A percentile compares a stretch with the other conserved stretches of the same genome.
Conservation (phyloP, 2,329 filamentous ascomycete genomes). For the Fusarium scirpi region DNA sequence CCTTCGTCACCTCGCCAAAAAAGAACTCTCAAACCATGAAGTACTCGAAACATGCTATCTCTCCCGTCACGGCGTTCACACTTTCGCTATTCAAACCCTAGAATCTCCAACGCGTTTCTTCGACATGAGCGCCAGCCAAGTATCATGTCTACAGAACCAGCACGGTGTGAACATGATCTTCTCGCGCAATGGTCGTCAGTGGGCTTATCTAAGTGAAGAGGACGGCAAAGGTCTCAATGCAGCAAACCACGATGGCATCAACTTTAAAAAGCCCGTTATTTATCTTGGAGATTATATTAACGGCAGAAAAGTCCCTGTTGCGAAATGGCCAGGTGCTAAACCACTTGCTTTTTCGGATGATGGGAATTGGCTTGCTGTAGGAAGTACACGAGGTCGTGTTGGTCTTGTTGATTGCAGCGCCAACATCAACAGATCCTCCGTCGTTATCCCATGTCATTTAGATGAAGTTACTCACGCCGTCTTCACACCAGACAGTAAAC, state of each 20-base stretch:
- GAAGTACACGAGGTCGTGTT: conserved; percentile 40
- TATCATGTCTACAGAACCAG: conserved; percentile 38
- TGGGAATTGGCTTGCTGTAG: conserved; percentile 42
- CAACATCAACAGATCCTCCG: conserved; percentile 27
- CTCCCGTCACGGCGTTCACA: conserved; percentile 27
- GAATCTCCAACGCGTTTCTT: conserved; percentile 46
- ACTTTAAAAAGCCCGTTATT: conserved; percentile 42
- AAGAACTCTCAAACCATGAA: conserved; percentile 44
- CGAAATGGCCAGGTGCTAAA: conserved; percentile 40
- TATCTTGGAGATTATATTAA: conserved; percentile 44
- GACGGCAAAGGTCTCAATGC: conserved; percentile 40
- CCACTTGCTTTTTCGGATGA: conserved; percentile 45
- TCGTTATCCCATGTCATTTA: conserved; percentile 40
- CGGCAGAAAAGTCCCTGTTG: conserved; percentile 30
- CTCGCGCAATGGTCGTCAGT: conserved; percentile 33
- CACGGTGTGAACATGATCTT: conserved; percentile 46
- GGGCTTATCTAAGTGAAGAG: conserved; percentile 46
- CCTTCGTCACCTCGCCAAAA: conserved; percentile 45
- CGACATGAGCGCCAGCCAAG: conserved; percentile 39
- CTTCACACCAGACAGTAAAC: conserved; percentile 44
- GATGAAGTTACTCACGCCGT: conserved; percentile 46
- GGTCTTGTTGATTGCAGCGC: conserved; percentile 39
- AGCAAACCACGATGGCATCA: conserved; percentile 36
- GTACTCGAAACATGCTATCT: conserved; percentile 42
- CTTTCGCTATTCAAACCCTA: conserved; percentile 44